Evolutionary conservation across 208 protist species (phyloP).

Genomic region (Porcisia deanei): DNA sequence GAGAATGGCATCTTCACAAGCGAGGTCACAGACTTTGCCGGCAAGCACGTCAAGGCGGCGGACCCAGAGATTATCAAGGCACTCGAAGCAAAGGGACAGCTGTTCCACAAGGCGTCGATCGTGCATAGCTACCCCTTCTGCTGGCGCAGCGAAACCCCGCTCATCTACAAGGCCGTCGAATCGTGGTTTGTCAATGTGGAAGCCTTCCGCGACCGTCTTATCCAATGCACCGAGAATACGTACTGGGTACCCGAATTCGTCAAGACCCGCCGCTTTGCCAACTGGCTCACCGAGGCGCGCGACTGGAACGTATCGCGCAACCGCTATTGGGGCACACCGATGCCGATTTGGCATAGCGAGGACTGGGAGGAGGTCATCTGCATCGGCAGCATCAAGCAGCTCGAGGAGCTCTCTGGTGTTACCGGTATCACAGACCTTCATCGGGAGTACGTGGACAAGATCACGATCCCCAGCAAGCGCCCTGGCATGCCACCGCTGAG

Average conservation of each 20-base stretch:
- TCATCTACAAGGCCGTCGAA: slow-evolving; percentile 98
- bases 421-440: slow-evolving; percentile 96
- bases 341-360: slow-evolving; percentile 99
- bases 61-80: slow-evolving; percentile 95
- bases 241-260: slow-evolving; percentile 99
- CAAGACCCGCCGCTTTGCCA: slow-evolving; percentile 98
- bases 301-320: slow-evolving; percentile 99
- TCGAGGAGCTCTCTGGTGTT: slow-evolving; percentile 94
- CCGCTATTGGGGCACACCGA: slow-evolving; percentile 98
- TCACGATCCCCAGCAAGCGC: slow-evolving; percentile 97
- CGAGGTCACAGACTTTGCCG: slow-evolving; percentile 96
- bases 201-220: slow-evolving; percentile 94
- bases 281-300: slow-evolving; percentile 98
- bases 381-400: slow-evolving; percentile 96
- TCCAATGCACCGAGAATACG: slow-evolving; percentile 95
- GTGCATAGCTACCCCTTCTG: slow-evolving; percentile 99
- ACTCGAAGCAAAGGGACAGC: slow-evolving; percentile 92
- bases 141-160: slow-evolving; percentile 99
- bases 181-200: slow-evolving; percentile 99
- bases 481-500: slow-evolving; percentile 86
- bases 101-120: slow-evolving; percentile 91
- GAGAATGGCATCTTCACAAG: slow-evolving; percentile 96
- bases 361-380: slow-evolving; percentile 96
- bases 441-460: slow-evolving; percentile 97
- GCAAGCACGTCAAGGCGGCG: slow-evolving; percentile 97